Conservation (phyloP, 441 rosid genomes). For the Populus hybrid region DNA sequence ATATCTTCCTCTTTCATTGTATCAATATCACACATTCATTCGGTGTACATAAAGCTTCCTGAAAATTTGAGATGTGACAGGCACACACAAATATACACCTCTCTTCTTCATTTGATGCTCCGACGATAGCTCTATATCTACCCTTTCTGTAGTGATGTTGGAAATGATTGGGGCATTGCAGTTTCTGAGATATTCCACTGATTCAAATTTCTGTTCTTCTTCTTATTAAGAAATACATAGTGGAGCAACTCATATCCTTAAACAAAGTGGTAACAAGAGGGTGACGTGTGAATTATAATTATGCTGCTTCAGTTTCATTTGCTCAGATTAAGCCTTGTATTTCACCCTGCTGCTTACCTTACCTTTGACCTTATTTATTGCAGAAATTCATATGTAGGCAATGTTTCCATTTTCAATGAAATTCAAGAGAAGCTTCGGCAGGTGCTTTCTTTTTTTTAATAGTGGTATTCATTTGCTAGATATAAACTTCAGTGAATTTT, state of each 20-base stretch:
- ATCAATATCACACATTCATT: conserved; percentile 1
- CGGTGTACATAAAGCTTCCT: conserved; percentile 1
- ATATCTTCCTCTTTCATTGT: conserved; percentile 4
- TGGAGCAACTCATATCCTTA: background rate
- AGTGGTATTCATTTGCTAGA: too few species aligned
- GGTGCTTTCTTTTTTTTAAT: conserved; percentile 36
- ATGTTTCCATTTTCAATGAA: conserved; percentile 63
- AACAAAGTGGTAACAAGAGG: conserved; percentile 9
- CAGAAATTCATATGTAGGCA: conserved; percentile 91
- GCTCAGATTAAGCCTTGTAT: background rate
- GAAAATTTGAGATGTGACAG: conserved; percentile 7
- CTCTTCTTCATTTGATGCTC: background rate
- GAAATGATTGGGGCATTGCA: background rate
- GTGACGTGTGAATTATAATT: background rate
- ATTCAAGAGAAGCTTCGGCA: conserved; percentile 74
- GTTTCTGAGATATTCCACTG: background rate
- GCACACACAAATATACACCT: background rate
- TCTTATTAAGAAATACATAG: background rate
- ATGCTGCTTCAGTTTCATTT: background rate
- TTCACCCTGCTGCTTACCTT: background rate
- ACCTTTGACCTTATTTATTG: conserved; percentile 15
- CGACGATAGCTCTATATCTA: background rate
- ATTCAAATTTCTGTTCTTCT: background rate
- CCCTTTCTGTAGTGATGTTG: background rate
- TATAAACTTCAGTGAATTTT: background rate